Evolutionary conservation across 768 basidiomycete genomes (phyloP), one percentile per base, ranked within the genome.

Genomic region (Boletus insuetus): DNA sequence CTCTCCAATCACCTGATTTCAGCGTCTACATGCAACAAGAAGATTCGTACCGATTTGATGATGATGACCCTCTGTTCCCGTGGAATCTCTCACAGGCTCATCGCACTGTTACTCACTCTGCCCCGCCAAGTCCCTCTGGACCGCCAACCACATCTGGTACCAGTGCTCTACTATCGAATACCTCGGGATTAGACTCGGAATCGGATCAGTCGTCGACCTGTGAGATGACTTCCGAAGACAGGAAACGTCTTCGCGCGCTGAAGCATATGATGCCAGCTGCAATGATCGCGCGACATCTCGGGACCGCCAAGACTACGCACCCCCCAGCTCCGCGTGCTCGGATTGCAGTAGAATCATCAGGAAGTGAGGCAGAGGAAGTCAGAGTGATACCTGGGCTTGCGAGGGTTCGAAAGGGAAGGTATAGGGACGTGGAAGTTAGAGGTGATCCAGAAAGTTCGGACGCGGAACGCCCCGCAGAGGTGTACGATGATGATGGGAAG

Each of bases 361-460:
- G 57, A 41, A 73, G 67, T 10, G 71, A 74, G 19, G 73, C 73
- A 1, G 73, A 74, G 46, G 73, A 72, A 12, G 68, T 66, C 13
- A 77, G 76, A 7, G 59, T 82, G 26, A 74, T 73, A 19, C 84
- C 84, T 1, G 84, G 86, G 4, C 75, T 81, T 58, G 78, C 82
- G 22, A 74, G 78, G 22, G 68, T 72, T 46, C 74, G 78, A 43
- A 71, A 66, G 42, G 64, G 73, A 20, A 66, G 68, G 26, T 66
- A 73, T 8, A 70, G 59, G 48, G 67, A 73, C 49, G 54, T 67
- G 32, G 77, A 80, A 7, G 75, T 88, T 49, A 80, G 72, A 58
- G 87, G 86, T 8, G 87, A 88, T 58, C 68, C 83, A 1, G 86
- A 88, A 64, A 86, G 84, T 68, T 79, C 79, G 22, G 79, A 81